A percentile compares a stretch with the other conserved stretches of the same genome.
Evolutionary conservation across 164 flowering plant species (phyloP).

Genomic region (Berberis vulgaris): DNA sequence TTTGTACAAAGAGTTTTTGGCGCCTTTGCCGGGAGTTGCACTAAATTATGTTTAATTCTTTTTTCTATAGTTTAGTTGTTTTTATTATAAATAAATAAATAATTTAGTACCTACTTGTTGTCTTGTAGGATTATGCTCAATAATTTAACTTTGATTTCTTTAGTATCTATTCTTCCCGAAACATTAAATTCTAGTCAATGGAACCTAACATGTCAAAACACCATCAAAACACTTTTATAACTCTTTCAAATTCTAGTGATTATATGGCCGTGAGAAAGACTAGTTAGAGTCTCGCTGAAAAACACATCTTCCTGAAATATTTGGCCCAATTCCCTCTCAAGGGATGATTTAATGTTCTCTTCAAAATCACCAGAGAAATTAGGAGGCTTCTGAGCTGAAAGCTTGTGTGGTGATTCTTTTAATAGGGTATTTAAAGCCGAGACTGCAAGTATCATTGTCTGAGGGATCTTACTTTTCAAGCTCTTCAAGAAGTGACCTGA

Average conservation of each 20-base stretch:
- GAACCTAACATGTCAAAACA: too few relatives aligned
- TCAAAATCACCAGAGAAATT: constrained; percentile 16
- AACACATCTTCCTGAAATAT: constrained; percentile 81
- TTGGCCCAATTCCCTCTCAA: constrained; percentile 63
- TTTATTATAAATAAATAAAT: too few relatives aligned
- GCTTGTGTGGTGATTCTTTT: constrained; percentile 80
- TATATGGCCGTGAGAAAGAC: constrained; percentile 89
- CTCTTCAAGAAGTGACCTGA: constrained; percentile 88
- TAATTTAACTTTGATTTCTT: too few relatives aligned
- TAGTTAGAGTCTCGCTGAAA: constrained; percentile 64
- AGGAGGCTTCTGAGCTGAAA: constrained; percentile 24
- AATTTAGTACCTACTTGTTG: too few relatives aligned
- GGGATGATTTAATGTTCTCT: constrained; percentile 42
- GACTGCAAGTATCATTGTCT: constrained; percentile 89
- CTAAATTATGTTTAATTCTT: too few relatives aligned
- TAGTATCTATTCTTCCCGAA: too few relatives aligned
- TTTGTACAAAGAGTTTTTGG: too few relatives aligned
- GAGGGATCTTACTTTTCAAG: constrained; percentile 91
- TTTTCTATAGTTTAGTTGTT: too few relatives aligned
- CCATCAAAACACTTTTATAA: too few relatives aligned
- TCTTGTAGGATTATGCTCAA: too few relatives aligned
- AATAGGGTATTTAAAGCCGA: constrained; percentile 86
- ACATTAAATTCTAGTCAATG: too few relatives aligned
- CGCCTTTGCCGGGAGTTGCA: too few relatives aligned
- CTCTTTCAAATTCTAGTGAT: constrained; percentile 14